phyloP scores from a whole-genome alignment of 2,329 filamentous ascomycete genomes.

The Fusarium lyarnte region DNA sequence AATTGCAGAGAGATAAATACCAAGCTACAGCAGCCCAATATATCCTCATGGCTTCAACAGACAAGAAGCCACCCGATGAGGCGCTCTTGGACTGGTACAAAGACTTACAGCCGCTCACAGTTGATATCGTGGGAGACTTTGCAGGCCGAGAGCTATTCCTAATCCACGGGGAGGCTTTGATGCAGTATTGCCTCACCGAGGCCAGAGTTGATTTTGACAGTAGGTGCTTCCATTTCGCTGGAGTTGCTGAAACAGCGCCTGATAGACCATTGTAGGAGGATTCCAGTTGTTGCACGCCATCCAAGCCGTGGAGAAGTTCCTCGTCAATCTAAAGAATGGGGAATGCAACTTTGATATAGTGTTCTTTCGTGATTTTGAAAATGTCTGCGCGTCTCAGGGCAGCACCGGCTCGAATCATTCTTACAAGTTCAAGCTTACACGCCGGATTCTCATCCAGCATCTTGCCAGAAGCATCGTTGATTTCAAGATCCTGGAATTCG shows the following conservation, averaged over 20 bases:
- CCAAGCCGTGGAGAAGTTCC: not conserved
- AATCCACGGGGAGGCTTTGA: not conserved
- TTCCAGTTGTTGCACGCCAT: not conserved
- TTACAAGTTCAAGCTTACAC: not conserved
- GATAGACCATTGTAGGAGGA: not conserved
- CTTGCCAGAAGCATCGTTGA: not conserved
- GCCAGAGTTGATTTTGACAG: not conserved
- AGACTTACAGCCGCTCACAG: not conserved
- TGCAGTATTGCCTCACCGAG: not conserved
- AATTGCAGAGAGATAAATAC: rapidly evolving
- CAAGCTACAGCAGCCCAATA: not conserved
- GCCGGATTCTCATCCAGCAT: not conserved
- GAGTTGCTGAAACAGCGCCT: not conserved
- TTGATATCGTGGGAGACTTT: not conserved
- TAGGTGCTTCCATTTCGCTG: not conserved
- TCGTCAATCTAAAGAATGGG: not conserved
- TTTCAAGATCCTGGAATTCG: not conserved
- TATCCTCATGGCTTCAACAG: not conserved
- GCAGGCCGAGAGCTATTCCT: not conserved
- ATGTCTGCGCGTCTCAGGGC: not conserved
- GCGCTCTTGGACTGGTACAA: not conserved
- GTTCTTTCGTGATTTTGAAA: not conserved
- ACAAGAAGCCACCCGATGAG: not conserved
- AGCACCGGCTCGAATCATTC: not conserved
- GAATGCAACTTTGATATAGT: not conserved